Evolutionary conservation across 179 eudicot genomes (phyloP), one percentile per base, ranked within the genome.

Genomic region (Drosera spatulata): DNA sequence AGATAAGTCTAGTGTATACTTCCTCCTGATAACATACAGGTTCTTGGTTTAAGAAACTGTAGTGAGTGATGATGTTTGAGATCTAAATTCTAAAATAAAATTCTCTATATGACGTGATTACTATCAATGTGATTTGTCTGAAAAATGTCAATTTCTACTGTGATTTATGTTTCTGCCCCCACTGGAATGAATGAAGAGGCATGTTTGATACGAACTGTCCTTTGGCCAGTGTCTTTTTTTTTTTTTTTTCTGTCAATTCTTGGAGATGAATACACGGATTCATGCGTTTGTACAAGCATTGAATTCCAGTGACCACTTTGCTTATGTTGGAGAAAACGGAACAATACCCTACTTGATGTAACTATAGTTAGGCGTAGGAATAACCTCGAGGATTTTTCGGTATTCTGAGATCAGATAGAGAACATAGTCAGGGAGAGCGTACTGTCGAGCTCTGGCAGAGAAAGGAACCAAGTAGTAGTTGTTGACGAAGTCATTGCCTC

Each of bases 381-480:
- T 63, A n/a, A 74, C 78, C 62, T n/a, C 40, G 10, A 75, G 65
- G 5, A 75, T 38, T 7, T 67, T 67, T 73, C 33, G 33, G 33
- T 22, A 22, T 22, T 22, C 33, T 22, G 33, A 22, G 33, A 22
- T 22, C 33, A 22, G 68, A 50, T 63, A 73, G 1, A 37, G 60
- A 45, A 70, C 78, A 62, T 60, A 77, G 50, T 64, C 70, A 5
- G 77, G 75, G 38, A 77, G 73, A 11, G 62, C 12, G 22, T 66
- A 77, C 41, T 77, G 81, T 10, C 65, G 69, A 44, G 81, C 70
- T 51, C 81, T 51, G 10, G 58, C 53, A 2, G 81, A 73, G 63
- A 55, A 67, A 0, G 81, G 81, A 13, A 77, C 65, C 15, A 77
- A 45, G 56, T 53, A 77, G 59, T 77, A 77, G 66, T 77, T 77